A percentile compares a stretch with the other conserved stretches of the same genome.
Evolutionary conservation across 306 rosid species (phyloP).

Genomic region (Glycine latifolia): DNA sequence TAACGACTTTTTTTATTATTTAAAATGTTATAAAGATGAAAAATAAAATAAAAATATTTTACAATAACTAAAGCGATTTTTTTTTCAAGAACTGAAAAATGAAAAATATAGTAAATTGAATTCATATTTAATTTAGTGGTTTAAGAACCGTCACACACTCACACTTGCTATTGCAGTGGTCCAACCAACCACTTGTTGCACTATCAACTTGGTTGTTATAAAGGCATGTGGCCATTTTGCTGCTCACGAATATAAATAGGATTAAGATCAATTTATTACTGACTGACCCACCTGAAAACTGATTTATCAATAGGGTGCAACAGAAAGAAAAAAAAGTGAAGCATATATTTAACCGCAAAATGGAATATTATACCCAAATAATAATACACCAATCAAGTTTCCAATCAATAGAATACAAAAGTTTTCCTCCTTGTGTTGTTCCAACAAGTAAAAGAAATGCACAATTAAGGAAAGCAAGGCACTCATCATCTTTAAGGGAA

Average conservation of each 20-base stretch:
- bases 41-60: too few relatives aligned
- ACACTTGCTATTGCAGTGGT: background rate
- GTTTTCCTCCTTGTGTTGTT: background rate
- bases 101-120: too few relatives aligned
- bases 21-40: too few relatives aligned
- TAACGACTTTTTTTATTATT: too few relatives aligned
- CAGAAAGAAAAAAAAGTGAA: background rate
- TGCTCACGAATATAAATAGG: background rate
- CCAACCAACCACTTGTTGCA: conserved; percentile 4
- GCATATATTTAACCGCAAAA: background rate
- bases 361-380: background rate
- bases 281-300: background rate
- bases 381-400: conserved; percentile 33
- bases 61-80: too few relatives aligned
- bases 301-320: background rate
- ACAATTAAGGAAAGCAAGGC: conserved; percentile 8
- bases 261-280: background rate
- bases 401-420: conserved; percentile 37
- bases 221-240: conserved; percentile 4
- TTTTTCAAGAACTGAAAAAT: too few relatives aligned
- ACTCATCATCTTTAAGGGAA: background rate
- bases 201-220: background rate
- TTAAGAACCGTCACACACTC: too few relatives aligned
- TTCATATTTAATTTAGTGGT: too few relatives aligned
- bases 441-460: conserved; percentile 26